Conservation (phyloP, 1,139 yeast species). For the Debaryomycetaceae sp. region DNA sequence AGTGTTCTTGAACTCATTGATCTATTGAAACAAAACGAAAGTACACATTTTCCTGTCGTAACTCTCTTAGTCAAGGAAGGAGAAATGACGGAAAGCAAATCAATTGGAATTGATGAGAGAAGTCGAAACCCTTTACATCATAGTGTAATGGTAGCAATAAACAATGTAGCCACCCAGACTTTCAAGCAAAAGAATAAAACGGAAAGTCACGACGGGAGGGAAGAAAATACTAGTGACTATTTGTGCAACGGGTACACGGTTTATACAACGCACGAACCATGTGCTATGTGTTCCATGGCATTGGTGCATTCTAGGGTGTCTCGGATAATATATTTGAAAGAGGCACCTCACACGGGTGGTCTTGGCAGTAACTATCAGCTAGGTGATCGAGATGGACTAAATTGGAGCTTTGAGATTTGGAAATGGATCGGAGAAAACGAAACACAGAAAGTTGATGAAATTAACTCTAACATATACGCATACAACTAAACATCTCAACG, state of each 20-base stretch:
- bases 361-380: slow-evolving; percentile 70
- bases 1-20: slow-evolving; percentile 31
- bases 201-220: slow-evolving; percentile 8
- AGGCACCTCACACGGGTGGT: slow-evolving; percentile 34
- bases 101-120: slow-evolving; percentile 19
- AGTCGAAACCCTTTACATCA: slow-evolving; percentile 55
- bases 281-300: slow-evolving; percentile 97
- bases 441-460: slow-evolving; percentile 9
- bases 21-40: slow-evolving; percentile 3
- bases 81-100: slow-evolving; percentile 14
- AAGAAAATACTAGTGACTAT: slow-evolving; percentile 34
- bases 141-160: slow-evolving; percentile 70
- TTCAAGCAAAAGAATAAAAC: slow-evolving; percentile 36
- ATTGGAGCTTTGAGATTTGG: slow-evolving; percentile 81
- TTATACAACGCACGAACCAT: slow-evolving; percentile 92
- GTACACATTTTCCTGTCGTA: slow-evolving; percentile 9
- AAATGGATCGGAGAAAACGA: slow-evolving; percentile 47
- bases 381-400: slow-evolving; percentile 67
- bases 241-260: slow-evolving; percentile 75
- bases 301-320: slow-evolving; percentile 83
- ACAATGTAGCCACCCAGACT: slow-evolving; percentile 45
- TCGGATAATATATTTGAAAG: slow-evolving; percentile 58
- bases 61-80: slow-evolving; percentile 21
- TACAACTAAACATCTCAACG: no score
- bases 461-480: neutral